These are phyloP conservation scores for Fusarium scirpi DNA, from an alignment of 2,329 filamentous ascomycete genomes.

Conservation along the genomic window DNA sequence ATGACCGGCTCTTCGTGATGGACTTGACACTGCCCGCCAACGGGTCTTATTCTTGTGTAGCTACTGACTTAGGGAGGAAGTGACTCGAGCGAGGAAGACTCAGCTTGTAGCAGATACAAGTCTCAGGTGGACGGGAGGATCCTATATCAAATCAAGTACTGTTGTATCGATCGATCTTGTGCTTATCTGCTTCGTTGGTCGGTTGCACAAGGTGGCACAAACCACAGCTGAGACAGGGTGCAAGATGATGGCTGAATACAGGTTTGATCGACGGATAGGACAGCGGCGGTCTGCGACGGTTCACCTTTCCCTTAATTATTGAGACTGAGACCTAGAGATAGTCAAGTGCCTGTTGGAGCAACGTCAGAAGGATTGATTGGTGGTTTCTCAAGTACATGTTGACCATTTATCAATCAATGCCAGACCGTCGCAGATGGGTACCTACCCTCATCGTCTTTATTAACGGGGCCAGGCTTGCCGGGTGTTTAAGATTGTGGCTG, in stretches of 20 bases:
- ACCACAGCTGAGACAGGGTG: conserved; percentile 31
- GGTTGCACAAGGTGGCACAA: conserved; percentile 20
- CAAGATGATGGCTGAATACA: neutral
- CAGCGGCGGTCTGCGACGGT: neutral
- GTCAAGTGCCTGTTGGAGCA: neutral
- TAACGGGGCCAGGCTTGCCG: neutral
- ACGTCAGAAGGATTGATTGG: neutral
- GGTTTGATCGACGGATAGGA: neutral
- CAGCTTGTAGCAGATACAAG: conserved; percentile 7
- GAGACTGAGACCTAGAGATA: neutral
- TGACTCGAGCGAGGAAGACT: conserved; percentile 28
- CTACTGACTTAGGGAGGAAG: neutral
- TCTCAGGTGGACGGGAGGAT: neutral
- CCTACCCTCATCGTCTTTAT: neutral
- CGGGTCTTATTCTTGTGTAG: conserved; percentile 25
- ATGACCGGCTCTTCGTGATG: neutral
- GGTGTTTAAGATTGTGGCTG: conserved; percentile 17
- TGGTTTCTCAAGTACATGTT: neutral
- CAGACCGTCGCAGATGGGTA: neutral
- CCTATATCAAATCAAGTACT: conserved; percentile 8
- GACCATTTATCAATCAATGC: neutral
- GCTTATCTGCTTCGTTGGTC: conserved; percentile 18
- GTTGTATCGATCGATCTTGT: conserved; percentile 36
- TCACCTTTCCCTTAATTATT: neutral
- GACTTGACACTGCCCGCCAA: conserved; percentile 7